These are phyloP conservation scores for Protomyces pachydermus DNA, from an alignment of 1,139 yeast species.

Conservation along the genomic window DNA sequence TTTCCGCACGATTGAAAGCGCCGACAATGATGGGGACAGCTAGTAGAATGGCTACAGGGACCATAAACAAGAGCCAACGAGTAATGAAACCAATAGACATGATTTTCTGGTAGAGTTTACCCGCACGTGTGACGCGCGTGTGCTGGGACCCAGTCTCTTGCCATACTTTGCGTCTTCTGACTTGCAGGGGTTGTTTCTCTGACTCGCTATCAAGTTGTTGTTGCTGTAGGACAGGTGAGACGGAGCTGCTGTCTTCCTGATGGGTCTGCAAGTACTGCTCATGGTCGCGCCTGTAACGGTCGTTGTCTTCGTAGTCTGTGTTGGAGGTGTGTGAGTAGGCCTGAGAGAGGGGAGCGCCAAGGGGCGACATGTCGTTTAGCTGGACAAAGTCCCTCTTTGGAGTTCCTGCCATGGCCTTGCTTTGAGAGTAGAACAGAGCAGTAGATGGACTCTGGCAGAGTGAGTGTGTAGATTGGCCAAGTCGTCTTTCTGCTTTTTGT, in stretches of 20 bases:
- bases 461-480: no score
- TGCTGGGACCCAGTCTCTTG: conserved; percentile 4
- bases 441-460: no score
- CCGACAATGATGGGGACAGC: conserved; percentile 44
- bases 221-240: not conserved
- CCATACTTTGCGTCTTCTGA: conserved; percentile 21
- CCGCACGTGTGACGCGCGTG: conserved; percentile 22
- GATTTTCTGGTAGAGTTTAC: conserved; percentile 24
- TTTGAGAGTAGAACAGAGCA: no score
- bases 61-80: conserved; percentile 41
- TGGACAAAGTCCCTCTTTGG: not conserved
- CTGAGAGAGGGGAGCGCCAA: not conserved
- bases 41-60: conserved; percentile 42
- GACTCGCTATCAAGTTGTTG: not conserved
- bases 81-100: conserved; percentile 36
- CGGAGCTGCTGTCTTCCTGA: not conserved
- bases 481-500: no score
- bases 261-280: not conserved
- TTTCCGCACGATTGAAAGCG: conserved; percentile 37
- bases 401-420: not conserved
- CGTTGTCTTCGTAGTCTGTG: not conserved
- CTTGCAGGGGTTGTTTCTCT: not conserved
- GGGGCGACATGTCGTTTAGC: not conserved
- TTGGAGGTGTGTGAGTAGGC: not conserved
- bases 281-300: not conserved